Conservation (phyloP, 2,329 filamentous ascomycete species). For the Emergomyces orientalis region DNA sequence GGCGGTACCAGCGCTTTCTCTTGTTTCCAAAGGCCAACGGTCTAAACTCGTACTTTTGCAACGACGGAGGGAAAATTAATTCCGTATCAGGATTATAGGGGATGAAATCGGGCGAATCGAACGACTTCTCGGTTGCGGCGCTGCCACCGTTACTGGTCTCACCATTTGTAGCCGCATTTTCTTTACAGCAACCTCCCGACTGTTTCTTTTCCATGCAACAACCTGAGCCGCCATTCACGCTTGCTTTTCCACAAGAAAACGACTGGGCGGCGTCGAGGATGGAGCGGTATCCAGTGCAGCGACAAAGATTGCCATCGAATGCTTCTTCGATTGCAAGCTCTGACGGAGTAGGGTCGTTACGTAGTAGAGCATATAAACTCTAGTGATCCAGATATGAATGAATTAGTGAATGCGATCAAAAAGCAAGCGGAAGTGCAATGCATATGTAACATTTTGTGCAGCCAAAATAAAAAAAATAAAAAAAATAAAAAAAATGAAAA, state of each 20-base stretch:
- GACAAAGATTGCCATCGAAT: conserved; percentile 91
- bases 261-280: conserved; percentile 91
- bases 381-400: conserved; percentile 18
- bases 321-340: conserved; percentile 87
- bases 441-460: background rate
- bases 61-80: conserved; percentile 80
- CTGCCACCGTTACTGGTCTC: conserved; percentile 24
- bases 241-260: conserved; percentile 55
- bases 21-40: conserved; percentile 89
- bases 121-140: conserved; percentile 43
- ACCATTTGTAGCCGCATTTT: conserved; percentile 34
- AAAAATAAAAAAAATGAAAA: too few species aligned
- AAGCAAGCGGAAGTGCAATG: background rate
- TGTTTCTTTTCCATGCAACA: conserved; percentile 59
- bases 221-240: conserved; percentile 50
- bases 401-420: conserved; percentile 6
- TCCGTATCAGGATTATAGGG: conserved; percentile 90
- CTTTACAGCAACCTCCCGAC: conserved; percentile 58
- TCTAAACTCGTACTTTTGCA: conserved; percentile 73
- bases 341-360: conserved; percentile 69
- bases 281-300: conserved; percentile 89
- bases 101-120: conserved; percentile 84
- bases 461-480: too few species aligned
- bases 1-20: conserved; percentile 85
- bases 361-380: conserved; percentile 85